These are phyloP conservation scores for Brassica balearica DNA, from an alignment of 441 rosid genomes.

Conservation along the genomic window DNA sequence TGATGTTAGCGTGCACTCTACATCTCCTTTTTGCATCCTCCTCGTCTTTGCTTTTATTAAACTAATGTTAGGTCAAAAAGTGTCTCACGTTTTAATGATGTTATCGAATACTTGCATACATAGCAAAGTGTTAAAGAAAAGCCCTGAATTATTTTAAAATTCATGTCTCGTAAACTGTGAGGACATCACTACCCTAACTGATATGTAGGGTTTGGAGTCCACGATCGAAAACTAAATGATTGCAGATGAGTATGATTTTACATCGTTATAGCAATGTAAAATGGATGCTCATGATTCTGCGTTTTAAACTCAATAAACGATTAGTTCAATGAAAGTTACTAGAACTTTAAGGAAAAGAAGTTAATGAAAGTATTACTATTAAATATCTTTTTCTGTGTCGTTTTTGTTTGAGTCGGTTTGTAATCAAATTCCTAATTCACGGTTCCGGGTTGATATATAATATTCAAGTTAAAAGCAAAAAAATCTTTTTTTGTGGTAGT, in stretches of 20 bases:
- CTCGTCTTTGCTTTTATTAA: conserved; percentile 20
- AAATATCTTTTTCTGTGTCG: too few species aligned
- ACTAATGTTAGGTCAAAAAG: conserved; percentile 35
- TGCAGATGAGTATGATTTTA: background rate
- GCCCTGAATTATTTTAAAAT: background rate
- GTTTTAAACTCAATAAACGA: background rate
- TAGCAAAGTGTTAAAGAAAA: background rate
- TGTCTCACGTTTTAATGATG: conserved; percentile 29
- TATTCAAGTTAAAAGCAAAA: too few species aligned
- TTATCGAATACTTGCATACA: background rate
- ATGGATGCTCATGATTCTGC: background rate
- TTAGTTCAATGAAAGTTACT: background rate
- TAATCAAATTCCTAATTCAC: too few species aligned
- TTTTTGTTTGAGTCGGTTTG: too few species aligned
- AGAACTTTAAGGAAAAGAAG: background rate
- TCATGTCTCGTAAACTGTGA: background rate
- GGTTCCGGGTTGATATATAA: too few species aligned
- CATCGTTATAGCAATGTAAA: background rate
- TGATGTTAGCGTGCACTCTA: conserved; percentile 44
- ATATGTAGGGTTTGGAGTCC: conserved; percentile 34
- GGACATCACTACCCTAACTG: background rate
- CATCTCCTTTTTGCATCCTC: conserved; percentile 30
- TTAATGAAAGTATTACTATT: background rate
- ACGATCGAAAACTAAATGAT: background rate
- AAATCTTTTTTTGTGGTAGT: background rate